A percentile compares a stretch with the other conserved stretches of the same genome.
phyloP scores from a whole-genome alignment of 164 flowering plant genomes.

The Echeveria elegans region DNA sequence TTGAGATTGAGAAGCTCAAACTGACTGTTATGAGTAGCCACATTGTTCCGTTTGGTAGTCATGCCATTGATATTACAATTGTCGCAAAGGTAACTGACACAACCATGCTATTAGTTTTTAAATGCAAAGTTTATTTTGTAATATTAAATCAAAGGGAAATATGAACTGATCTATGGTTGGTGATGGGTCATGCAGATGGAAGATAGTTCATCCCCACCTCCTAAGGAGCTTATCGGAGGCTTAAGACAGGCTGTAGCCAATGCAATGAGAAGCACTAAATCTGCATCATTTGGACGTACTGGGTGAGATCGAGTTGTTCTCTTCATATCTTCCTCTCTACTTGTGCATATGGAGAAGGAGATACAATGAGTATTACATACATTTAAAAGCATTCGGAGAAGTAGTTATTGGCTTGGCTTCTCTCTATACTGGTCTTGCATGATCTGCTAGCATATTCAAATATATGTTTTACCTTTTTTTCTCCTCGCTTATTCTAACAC shows the following conservation, averaged over 20 bases:
- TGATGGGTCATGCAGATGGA: neutral
- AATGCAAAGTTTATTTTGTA: neutral
- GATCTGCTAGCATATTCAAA: too few relatives aligned
- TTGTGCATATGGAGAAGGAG: neutral
- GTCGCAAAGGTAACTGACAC: constrained; percentile 37
- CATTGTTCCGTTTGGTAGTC: constrained; percentile 30
- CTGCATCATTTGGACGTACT: too few relatives aligned
- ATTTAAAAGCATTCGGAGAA: neutral
- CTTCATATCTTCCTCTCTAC: neutral
- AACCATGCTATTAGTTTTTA: neutral
- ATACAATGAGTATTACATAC: too few relatives aligned
- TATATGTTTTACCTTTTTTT: neutral
- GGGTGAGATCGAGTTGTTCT: neutral
- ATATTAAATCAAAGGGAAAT: neutral
- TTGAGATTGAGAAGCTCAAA: constrained; percentile 27
- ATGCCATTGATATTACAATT: constrained; percentile 29
- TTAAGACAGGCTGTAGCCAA: neutral
- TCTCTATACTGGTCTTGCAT: neutral
- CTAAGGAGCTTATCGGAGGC: neutral
- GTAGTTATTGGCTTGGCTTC: neutral
- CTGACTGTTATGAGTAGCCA: constrained; percentile 23
- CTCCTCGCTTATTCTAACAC: too few relatives aligned
- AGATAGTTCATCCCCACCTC: neutral
- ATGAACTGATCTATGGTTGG: neutral
- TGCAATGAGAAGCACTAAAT: neutral